Percentiles rank a stretch among this genome's conserved stretches.
phyloP scores from a whole-genome alignment of 2,329 filamentous ascomycete species.

The Fonsecaea monophora region DNA sequence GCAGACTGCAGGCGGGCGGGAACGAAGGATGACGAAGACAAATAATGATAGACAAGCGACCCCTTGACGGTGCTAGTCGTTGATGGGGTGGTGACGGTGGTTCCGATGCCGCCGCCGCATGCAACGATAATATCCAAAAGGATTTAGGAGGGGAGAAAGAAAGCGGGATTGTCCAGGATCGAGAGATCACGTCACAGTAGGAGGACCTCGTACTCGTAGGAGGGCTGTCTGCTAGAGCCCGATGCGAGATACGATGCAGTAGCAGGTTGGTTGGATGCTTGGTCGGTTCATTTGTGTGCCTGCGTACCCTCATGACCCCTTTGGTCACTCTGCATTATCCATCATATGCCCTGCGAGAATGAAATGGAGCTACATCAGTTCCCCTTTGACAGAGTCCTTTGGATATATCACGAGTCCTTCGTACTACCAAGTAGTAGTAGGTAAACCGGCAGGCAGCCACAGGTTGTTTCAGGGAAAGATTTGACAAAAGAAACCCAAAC shows the following conservation, averaged over 20 bases:
- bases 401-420: no score
- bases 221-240: neutral
- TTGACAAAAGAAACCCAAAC: neutral
- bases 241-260: constrained; percentile 1
- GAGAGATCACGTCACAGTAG: neutral
- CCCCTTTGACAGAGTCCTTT: no score
- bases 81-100: neutral
- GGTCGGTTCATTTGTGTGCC: no score
- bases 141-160: neutral
- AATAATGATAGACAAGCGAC: neutral
- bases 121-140: neutral
- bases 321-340: neutral
- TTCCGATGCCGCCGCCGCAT: constrained; percentile 4
- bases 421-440: no score
- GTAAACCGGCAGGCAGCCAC: no score
- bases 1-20: neutral
- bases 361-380: no score
- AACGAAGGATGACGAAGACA: neutral
- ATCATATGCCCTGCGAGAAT: no score
- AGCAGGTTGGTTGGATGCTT: no score
- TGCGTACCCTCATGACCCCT: no score
- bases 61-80: neutral
- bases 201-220: neutral
- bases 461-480: no score
- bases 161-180: neutral